These are phyloP conservation scores for Coemansia sp. DNA, from an alignment of 192 early-diverging fungal genomes.

Conservation along the genomic window DNA sequence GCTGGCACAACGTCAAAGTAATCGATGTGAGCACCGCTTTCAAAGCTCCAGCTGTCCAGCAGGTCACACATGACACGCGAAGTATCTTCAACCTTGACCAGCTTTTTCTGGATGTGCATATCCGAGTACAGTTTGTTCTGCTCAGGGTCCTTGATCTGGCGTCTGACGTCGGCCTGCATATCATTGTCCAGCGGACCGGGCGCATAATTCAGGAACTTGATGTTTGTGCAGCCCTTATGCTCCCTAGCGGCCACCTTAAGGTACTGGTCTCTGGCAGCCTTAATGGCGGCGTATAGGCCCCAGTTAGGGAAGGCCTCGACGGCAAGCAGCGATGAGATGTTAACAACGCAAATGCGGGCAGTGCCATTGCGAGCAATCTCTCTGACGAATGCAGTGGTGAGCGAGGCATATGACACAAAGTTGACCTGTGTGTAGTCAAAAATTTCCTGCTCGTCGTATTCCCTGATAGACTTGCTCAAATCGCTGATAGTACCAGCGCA, in stretches of 20 bases:
- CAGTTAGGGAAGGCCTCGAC: constrained; percentile 74
- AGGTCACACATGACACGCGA: constrained; percentile 61
- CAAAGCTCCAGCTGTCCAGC: constrained; percentile 57
- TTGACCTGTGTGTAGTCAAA: constrained; percentile 57
- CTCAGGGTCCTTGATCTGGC: constrained; percentile 62
- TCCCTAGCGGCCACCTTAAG: constrained; percentile 70
- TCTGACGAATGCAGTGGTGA: constrained; percentile 43
- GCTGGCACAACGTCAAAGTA: constrained; percentile 56
- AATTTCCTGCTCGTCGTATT: constrained; percentile 53
- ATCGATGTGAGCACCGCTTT: constrained; percentile 68
- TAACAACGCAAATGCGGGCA: constrained; percentile 57
- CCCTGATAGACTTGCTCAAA: constrained; percentile 57
- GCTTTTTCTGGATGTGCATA: constrained; percentile 63
- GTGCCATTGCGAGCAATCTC: neutral
- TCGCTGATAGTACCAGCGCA: constrained; percentile 75
- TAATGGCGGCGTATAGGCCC: constrained; percentile 76
- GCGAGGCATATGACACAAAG: constrained; percentile 56
- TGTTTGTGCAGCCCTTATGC: constrained; percentile 37
- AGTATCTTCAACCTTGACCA: constrained; percentile 67
- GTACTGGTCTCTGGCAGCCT: constrained; percentile 81
- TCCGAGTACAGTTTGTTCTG: constrained; percentile 60
- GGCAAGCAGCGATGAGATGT: constrained; percentile 75
- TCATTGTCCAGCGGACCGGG: constrained; percentile 85
- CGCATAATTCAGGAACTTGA: constrained; percentile 78
- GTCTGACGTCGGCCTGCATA: constrained; percentile 75